Evolutionary conservation across 179 eudicot species (phyloP).

Genomic region (Vitellaria paradoxa): DNA sequence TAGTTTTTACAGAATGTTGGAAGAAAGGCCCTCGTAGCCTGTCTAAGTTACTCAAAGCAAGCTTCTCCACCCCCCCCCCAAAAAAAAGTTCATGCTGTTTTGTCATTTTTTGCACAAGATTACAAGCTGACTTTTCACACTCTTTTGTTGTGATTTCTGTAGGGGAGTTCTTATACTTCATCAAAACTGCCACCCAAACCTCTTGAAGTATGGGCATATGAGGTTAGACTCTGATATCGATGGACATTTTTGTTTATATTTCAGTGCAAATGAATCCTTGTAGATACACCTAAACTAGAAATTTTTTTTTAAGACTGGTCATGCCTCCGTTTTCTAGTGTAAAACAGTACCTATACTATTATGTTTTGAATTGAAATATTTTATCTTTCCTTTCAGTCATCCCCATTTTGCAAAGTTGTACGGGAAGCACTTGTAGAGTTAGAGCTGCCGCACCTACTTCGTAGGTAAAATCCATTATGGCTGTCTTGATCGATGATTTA

Average conservation of each 20-base stretch:
- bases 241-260: background rate
- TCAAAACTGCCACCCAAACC: constrained; percentile 91
- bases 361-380: background rate
- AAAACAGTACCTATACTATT: background rate
- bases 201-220: constrained; percentile 93
- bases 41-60: background rate
- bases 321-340: background rate
- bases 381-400: constrained; percentile 50
- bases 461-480: constrained; percentile 31
- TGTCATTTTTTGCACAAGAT: background rate
- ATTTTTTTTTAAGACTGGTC: background rate
- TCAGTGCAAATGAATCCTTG: background rate
- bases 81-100: background rate
- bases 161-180: constrained; percentile 76
- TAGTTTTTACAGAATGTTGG: background rate
- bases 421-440: constrained; percentile 97
- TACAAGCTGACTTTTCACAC: constrained; percentile 12
- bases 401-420: constrained; percentile 98
- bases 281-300: background rate
- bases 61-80: background rate
- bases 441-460: constrained; percentile 88
- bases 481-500: background rate
- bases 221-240: constrained; percentile 40
- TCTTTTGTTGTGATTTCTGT: constrained; percentile 17
- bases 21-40: background rate